Conservation (phyloP, 2,329 filamentous ascomycete genomes). For the Paecilomyces sp. region DNA sequence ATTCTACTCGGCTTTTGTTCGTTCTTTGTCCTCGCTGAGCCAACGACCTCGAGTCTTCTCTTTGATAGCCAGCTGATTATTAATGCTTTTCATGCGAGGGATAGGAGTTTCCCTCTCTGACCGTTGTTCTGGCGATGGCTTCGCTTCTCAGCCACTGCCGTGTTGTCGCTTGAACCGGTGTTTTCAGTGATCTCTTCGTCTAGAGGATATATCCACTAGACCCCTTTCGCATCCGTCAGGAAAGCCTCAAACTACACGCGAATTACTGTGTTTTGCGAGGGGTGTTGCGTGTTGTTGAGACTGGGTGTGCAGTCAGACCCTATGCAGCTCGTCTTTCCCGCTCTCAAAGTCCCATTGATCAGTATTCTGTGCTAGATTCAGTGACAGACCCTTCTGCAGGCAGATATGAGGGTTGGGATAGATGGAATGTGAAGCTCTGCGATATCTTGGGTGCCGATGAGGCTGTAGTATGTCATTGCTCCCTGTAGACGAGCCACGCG, state of each 20-base stretch:
- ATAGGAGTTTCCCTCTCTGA: too few relatives aligned
- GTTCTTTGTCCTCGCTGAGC: neutral
- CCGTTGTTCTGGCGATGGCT: neutral
- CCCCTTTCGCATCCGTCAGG: neutral
- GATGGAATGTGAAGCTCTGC: neutral
- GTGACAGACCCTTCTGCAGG: neutral
- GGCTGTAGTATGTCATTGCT: conserved; percentile 16
- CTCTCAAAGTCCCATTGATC: neutral
- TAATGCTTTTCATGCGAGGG: too few relatives aligned
- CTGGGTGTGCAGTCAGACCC: neutral
- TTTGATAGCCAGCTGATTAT: too few relatives aligned
- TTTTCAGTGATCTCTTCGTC: neutral
- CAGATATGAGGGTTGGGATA: neutral
- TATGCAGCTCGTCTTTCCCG: neutral
- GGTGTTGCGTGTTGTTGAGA: neutral
- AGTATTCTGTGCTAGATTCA: neutral
- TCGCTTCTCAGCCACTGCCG: neutral
- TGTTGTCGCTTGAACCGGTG: neutral
- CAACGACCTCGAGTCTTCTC: too few relatives aligned
- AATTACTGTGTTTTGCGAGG: neutral
- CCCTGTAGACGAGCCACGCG: conserved; percentile 18
- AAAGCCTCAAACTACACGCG: neutral
- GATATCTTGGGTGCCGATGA: conserved; percentile 10
- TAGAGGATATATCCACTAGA: neutral
- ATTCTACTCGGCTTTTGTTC: neutral